Evolutionary conservation across 2,329 filamentous ascomycete genomes (phyloP), one percentile per base, ranked within the genome.

Genomic region (Aspergillus calidoustus): DNA sequence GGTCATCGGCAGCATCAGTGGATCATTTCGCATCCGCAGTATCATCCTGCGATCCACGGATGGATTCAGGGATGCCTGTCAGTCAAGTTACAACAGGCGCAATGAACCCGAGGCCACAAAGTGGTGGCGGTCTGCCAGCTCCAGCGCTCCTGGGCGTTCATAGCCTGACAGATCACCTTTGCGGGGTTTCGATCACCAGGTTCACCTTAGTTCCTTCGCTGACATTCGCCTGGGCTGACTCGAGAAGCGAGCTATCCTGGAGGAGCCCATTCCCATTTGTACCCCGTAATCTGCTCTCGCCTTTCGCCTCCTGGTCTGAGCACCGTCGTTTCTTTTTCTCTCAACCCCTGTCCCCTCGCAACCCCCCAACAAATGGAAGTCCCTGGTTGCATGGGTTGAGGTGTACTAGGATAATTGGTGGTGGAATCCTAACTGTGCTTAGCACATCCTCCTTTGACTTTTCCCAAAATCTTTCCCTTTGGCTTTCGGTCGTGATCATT

Each of bases 291-390:
- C 17, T 54, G 44, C 41, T 38, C 28, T 49, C 47, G 25, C 46
- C 34, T 41, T 41, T 41, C 34, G 34, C 34, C 34, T 41, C 34
- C 34, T 41, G 17, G 46, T 46, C 53, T 19, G 31, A 30, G 34
- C 23, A 43, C 57, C 43, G 34, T 52, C 49, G 9, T 41, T 52
- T 56, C 57, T 60, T 58, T 41, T 54, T 48, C n/a, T 25, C 44
- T 41, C 31, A 49, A 44, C 55, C 59, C 61, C 44, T 59, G 59
- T 46, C 44, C 44, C 31, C 49, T 64, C 50, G 56, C 49, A 57
- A 54, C 38, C 17, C 22, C 34, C 54, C 34, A 60, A 31, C 52
- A 46, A 59, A 63, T 60, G 51, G 47, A 38, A 52, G 31, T 34
- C 38, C 31, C n/a, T 59, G 19, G 41, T 55, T 58, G 34, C 54